Base-by-base conservation (phyloP, 331 rosid genomes). In the Acacia pycnantha region DNA sequence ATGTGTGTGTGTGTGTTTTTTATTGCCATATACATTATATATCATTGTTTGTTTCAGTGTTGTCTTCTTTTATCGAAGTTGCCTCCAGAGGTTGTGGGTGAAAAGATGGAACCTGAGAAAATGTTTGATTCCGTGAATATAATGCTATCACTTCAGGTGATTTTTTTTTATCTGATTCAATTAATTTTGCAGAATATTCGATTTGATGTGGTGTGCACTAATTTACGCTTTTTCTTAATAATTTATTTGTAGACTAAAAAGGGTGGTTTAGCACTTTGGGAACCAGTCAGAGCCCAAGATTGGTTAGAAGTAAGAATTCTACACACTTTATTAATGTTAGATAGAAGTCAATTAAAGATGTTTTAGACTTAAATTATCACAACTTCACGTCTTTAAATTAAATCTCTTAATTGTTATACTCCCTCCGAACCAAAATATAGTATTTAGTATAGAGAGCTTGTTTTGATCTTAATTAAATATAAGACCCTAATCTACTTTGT, bases 1-100 rank as follows among this genome's bases (percentile, higher is more conserved):
- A 29, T 29, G 2, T 27, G 1, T 27, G n/a, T 2, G 10, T 11
- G 4, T 35, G 5, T 35, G 40, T 35, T 35, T n/a, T n/a, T n/a
- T n/a, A 8, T 37, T 37, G 41, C 41, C 41, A 37, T 37, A 37
- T 51, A 18, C 40, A 37, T 37, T 37, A 37, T 6, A 40, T 9
- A n/a, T 70, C 3, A 12, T 70, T 70, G 31, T 70, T 43, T 44
- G 31, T 70, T 70, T 12, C 24, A 43, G 74, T 70, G 54, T 13
- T 70, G 74, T 40, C 74, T 70, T 41, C 54, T 70, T 70, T 26
- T 70, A 22, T 70, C 74, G 12, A 70, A 70, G 33, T 2, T 69
- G 5, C 51, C 74, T 9, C 11, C 51, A 41, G 53, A 41, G 54
- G 6, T 70, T 70, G 74, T 70, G 15, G 54, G 74, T n/a, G 54